These are phyloP conservation scores for Suhomyces guaymorum DNA, from an alignment of 1,139 yeast genomes.

Conservation along the genomic window DNA sequence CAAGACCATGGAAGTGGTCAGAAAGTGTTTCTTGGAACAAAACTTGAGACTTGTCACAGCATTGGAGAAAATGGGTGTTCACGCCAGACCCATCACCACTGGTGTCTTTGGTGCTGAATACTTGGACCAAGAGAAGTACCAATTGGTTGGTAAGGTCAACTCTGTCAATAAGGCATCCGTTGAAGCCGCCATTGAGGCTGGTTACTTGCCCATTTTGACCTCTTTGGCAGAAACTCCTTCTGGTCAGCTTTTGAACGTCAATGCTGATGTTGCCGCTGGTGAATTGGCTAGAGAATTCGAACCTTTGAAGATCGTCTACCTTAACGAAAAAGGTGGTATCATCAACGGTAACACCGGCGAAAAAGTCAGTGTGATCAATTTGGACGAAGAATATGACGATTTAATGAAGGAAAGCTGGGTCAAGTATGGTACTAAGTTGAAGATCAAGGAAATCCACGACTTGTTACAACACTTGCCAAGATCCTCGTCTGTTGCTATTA, in stretches of 20 bases:
- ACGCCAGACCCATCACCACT: conserved; percentile 97
- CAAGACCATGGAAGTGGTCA: conserved; percentile 92
- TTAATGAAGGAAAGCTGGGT: conserved; percentile 96
- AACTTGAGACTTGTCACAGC: conserved; percentile 94
- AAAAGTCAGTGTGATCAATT: conserved; percentile 82
- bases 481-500: conserved; percentile 96
- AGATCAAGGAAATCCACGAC: conserved; percentile 94
- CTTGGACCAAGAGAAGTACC: conserved; percentile 85
- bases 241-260: conserved; percentile 94
- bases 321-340: conserved; percentile 97
- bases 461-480: conserved; percentile 91
- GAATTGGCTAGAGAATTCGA: conserved; percentile 95
- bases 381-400: conserved; percentile 94
- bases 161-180: conserved; percentile 87
- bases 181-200: conserved; percentile 94
- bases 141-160: conserved; percentile 87
- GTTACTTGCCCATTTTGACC: conserved; percentile 93
- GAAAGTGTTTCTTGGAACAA: conserved; percentile 92
- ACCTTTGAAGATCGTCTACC: conserved; percentile 92
- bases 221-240: conserved; percentile 95
- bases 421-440: conserved; percentile 95
- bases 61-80: conserved; percentile 92
- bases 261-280: conserved; percentile 99
- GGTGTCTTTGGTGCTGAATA: conserved; percentile 96
- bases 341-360: conserved; percentile 91